Base-by-base conservation (phyloP, 345 rosid species). In the Moricandia moricandioides region DNA sequence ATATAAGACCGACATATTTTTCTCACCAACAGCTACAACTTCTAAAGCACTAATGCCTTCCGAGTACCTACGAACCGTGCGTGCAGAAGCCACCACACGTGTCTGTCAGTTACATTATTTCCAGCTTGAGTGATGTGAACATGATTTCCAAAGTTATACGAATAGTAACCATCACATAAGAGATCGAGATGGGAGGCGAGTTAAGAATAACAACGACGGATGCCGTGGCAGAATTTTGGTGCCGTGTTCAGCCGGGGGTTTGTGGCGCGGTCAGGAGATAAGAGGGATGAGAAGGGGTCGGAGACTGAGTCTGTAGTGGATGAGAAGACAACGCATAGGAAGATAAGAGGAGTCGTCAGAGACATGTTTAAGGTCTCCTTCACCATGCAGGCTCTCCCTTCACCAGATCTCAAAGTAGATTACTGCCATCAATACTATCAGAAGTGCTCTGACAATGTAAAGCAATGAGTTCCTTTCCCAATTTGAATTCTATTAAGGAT, bases 401-500 rank as follows among this genome's bases (percentile, higher is more conserved):
- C 78, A 90, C 93, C 39, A 90, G 66, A 71, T 83, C 72, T 33
- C 82, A 78, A 64, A 90, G 71, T 69, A 90, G 16, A 51, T 71
- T 83, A 31, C 79, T 82, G 60, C 54, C 63, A 69, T 68, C 82
- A 52, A 47, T 29, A 37, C 43, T 37, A 71, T 60, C 75, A 14
- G 77, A 72, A 65, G 76, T n/a, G 11, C 73, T 80, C 52, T 70
- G 80, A 30, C 81, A 73, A 55, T 21, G n/a, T n/a, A n/a, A n/a
- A n/a, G n/a, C n/a, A n/a, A n/a, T n/a, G n/a, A n/a, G n/a, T n/a
- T n/a, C n/a, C 60, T 89, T 82, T n/a, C 80, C 86, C 91, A 70
- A 95, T 84, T 62, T 88, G 83, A 67, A 78, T 71, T 82, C 76
- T 85, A 80, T 80, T 70, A 31, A 95, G 96, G 75, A 96, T 90